These are phyloP conservation scores for Strobilomyces dryophilus DNA, from an alignment of 768 basidiomycete genomes.

Conservation along the genomic window DNA sequence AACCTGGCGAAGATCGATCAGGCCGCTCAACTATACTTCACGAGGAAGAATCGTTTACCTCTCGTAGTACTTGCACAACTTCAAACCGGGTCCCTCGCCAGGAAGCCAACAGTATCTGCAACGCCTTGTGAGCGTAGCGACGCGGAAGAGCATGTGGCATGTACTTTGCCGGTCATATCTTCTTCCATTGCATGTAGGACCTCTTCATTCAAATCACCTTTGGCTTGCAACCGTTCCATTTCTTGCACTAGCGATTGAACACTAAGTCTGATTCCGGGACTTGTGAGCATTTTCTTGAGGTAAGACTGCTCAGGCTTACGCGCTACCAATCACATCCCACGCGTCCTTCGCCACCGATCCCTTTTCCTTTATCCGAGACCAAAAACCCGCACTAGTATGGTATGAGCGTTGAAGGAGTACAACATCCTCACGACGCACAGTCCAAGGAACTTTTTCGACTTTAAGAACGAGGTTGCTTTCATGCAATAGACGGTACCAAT, in stretches of 20 bases:
- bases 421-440: slow-evolving; percentile 51
- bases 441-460: slow-evolving; percentile 87
- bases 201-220: slow-evolving; percentile 86
- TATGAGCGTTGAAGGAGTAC: slow-evolving; percentile 7
- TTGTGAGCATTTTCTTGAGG: slow-evolving; percentile 56
- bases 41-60: slow-evolving; percentile 34
- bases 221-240: slow-evolving; percentile 86
- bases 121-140: neutral
- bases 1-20: slow-evolving; percentile 39
- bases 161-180: slow-evolving; percentile 88
- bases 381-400: slow-evolving; percentile 71
- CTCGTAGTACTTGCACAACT: slow-evolving; percentile 84
- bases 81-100: slow-evolving; percentile 98
- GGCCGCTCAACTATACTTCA: slow-evolving; percentile 1
- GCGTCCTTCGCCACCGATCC: slow-evolving; percentile 91
- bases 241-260: slow-evolving; percentile 46
- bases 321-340: slow-evolving; percentile 95
- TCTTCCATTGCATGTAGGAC: slow-evolving; percentile 82
- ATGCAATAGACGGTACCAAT: slow-evolving; percentile 90
- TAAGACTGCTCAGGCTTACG: slow-evolving; percentile 47
- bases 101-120: slow-evolving; percentile 87
- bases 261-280: slow-evolving; percentile 21
- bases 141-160: neutral
- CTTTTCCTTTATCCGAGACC: slow-evolving; percentile 92
- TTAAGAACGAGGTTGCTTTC: slow-evolving; percentile 89